Percentiles rank a stretch among this genome's conserved stretches.
Conservation (phyloP, 2,329 filamentous ascomycete species). For the Neonectria coccinea region DNA sequence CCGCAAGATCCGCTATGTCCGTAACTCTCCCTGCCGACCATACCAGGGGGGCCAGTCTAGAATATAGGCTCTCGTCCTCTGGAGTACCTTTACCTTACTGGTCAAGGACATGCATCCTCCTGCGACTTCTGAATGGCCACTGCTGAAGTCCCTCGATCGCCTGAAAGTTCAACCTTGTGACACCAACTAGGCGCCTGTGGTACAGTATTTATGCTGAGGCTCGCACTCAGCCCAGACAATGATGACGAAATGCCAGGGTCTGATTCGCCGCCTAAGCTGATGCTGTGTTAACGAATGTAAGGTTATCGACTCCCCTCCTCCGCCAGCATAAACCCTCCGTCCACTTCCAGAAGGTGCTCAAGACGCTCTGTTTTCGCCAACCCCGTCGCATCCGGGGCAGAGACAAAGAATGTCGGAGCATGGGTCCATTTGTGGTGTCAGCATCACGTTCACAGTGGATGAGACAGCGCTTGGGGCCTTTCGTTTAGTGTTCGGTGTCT, state of each 20-base stretch:
- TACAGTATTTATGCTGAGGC: constrained; percentile 14
- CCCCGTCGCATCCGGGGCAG: constrained; percentile 17
- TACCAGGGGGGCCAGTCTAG: background rate
- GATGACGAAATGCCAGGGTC: constrained; percentile 37
- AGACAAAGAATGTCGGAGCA: constrained; percentile 9
- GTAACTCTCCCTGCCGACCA: background rate
- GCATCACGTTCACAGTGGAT: background rate
- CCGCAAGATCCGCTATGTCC: background rate
- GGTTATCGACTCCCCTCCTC: constrained; percentile 4
- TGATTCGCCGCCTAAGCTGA: constrained; percentile 36
- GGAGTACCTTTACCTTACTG: too few relatives aligned
- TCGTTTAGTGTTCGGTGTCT: background rate
- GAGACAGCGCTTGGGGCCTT: background rate
- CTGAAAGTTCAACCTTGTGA: background rate
- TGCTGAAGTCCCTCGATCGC: background rate
- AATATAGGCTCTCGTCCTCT: background rate
- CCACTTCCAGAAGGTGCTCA: background rate
- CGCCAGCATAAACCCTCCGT: background rate
- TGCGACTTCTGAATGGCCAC: background rate
- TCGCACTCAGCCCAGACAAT: constrained; percentile 10
- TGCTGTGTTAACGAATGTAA: constrained; percentile 7
- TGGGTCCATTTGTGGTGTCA: constrained; percentile 7
- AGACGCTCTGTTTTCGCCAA: background rate
- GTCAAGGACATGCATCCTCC: background rate
- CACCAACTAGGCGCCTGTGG: constrained; percentile 2